Percentiles rank a stretch among this genome's conserved stretches.
phyloP scores from a whole-genome alignment of 2,329 filamentous ascomycete genomes.

The Arthrobotrys conoides region DNA sequence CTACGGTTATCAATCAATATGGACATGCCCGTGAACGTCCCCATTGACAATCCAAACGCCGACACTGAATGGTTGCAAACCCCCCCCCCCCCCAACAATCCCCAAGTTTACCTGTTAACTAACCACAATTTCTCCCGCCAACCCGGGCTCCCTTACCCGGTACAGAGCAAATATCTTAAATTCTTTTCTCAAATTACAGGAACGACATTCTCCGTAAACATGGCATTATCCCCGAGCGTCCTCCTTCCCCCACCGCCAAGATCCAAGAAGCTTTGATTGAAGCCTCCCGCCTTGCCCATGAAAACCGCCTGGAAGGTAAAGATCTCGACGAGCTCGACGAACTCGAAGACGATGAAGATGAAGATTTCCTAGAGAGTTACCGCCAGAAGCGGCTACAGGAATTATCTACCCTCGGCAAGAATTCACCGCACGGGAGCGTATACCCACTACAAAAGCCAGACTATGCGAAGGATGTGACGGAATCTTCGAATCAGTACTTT shows the following conservation, averaged over 20 bases:
- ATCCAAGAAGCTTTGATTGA: slow-evolving; percentile 94
- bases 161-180: slow-evolving; percentile 22
- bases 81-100: slow-evolving; percentile 16
- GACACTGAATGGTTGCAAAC: slow-evolving; percentile 96
- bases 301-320: slow-evolving; percentile 93
- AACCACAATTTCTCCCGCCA: slow-evolving; percentile 43
- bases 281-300: slow-evolving; percentile 85
- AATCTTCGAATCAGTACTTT: slow-evolving; percentile 77
- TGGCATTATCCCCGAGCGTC: slow-evolving; percentile 97
- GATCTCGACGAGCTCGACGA: slow-evolving; percentile 93
- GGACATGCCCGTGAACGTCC: slow-evolving; percentile 72
- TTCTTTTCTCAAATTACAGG: slow-evolving; percentile 72
- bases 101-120: slow-evolving; percentile 27
- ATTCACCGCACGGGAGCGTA: slow-evolving; percentile 87
- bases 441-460: slow-evolving; percentile 96
- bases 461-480: slow-evolving; percentile 90
- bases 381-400: slow-evolving; percentile 87
- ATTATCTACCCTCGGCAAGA: slow-evolving; percentile 79
- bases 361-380: slow-evolving; percentile 89
- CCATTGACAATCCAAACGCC: slow-evolving; percentile 93
- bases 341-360: slow-evolving; percentile 95
- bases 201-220: slow-evolving; percentile 98
- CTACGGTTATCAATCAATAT: slow-evolving; percentile 43
- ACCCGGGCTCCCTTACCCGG: slow-evolving; percentile 48
- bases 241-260: slow-evolving; percentile 92